Conservation (phyloP, 179 eudicot species). For the Pouteria campechiana region DNA sequence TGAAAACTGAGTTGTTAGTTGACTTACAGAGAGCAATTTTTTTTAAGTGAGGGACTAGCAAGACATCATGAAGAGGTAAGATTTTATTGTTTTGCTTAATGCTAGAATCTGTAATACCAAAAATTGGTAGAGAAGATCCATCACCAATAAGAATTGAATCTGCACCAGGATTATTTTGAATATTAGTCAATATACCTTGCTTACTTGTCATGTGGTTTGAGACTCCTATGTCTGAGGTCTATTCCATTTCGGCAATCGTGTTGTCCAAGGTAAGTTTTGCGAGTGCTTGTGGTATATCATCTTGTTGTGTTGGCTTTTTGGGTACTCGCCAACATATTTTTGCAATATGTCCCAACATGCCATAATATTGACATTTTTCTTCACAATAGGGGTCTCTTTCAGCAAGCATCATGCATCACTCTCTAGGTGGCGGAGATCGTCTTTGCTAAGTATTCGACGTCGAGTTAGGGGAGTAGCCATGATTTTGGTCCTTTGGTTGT, state of each 20-base stretch:
- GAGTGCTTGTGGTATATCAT: not conserved
- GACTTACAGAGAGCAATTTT: not conserved
- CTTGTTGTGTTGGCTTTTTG: too few relatives aligned
- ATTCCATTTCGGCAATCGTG: not conserved
- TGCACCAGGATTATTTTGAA: not conserved
- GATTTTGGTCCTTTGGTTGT: not conserved
- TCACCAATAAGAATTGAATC: not conserved
- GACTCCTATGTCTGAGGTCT: not conserved
- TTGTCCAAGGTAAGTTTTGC: not conserved
- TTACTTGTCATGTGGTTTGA: slow-evolving; percentile 1
- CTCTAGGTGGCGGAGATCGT: not conserved
- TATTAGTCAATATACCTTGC: not conserved
- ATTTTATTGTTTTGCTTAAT: not conserved
- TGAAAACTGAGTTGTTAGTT: too few relatives aligned
- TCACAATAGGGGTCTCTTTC: not conserved
- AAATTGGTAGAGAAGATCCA: not conserved
- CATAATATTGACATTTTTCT: not conserved
- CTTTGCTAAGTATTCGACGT: not conserved
- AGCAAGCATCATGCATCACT: not conserved
- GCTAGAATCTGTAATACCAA: not conserved
- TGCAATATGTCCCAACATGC: not conserved
- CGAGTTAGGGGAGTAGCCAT: not conserved
- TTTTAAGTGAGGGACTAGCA: not conserved
- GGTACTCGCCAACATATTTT: not conserved
- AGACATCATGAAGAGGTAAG: not conserved